A percentile compares a stretch with the other conserved stretches of the same genome.
Evolutionary conservation across 2,329 filamentous ascomycete genomes (phyloP).

Genomic region (Phaeosphaeria sp.): DNA sequence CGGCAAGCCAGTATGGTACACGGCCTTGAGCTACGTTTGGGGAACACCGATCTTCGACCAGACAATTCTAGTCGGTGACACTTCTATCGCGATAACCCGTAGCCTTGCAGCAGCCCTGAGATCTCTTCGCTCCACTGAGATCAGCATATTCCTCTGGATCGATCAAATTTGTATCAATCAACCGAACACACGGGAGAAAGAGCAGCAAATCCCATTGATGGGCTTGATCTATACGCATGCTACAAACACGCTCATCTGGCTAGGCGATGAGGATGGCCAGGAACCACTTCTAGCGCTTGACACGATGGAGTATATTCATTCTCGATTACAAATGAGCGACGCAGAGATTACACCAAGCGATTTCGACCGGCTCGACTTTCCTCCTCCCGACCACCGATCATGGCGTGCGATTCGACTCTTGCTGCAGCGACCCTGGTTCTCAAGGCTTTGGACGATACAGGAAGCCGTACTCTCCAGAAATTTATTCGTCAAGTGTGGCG

Average conservation of each 20-base stretch:
- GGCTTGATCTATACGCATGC: conserved; percentile 30
- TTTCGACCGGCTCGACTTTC: conserved; percentile 22
- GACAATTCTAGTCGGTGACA: conserved; percentile 11
- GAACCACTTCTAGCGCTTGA: conserved; percentile 21
- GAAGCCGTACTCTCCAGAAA: conserved; percentile 27
- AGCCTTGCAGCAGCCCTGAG: conserved; percentile 24
- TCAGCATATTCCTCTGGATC: conserved; percentile 31
- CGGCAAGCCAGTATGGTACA: conserved; percentile 26
- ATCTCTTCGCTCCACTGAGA: conserved; percentile 16
- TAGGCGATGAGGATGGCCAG: conserved; percentile 27
- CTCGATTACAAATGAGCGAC: conserved; percentile 20
- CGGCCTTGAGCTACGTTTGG: conserved; percentile 32
- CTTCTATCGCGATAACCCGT: conserved; percentile 19
- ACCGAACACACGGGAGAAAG: conserved; percentile 27
- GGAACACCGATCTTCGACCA: conserved; percentile 23
- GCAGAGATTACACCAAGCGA: conserved; percentile 19
- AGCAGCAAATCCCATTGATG: conserved; percentile 34
- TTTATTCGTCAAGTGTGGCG: conserved; percentile 25
- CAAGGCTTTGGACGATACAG: conserved; percentile 33
- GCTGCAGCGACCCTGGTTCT: conserved; percentile 27
- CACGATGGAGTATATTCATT: conserved; percentile 17
- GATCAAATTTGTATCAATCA: conserved; percentile 34
- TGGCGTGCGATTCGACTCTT: conserved; percentile 25
- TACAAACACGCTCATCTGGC: conserved; percentile 36
- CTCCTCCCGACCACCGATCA: conserved; percentile 9